phyloP scores from a whole-genome alignment of 306 rosid species.

The Trichosanthes truncata region DNA sequence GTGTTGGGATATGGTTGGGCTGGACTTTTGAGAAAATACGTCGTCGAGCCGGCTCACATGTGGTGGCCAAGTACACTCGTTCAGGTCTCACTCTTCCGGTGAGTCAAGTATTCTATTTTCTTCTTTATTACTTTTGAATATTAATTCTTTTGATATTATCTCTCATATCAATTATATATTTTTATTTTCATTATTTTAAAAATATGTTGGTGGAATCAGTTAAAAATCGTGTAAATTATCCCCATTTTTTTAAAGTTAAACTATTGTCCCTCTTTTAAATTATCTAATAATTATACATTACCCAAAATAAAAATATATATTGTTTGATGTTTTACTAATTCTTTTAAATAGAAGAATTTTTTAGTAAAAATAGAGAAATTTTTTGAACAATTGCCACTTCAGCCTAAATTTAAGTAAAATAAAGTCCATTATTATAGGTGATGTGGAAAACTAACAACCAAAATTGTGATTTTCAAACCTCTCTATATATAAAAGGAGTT shows the following conservation, averaged over 20 bases:
- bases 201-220: background rate
- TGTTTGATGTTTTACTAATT: background rate
- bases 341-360: background rate
- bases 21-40: constrained; percentile 67
- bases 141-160: background rate
- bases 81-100: constrained; percentile 84
- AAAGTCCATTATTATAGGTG: too few species aligned
- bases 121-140: background rate
- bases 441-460: background rate
- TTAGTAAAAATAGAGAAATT: background rate
- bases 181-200: background rate
- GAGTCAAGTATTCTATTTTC: background rate
- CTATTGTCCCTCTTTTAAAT: background rate
- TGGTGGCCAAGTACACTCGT: constrained; percentile 92
- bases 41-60: constrained; percentile 89
- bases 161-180: background rate
- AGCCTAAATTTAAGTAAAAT: background rate
- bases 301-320: too few species aligned
- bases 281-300: background rate
- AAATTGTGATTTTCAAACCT: background rate
- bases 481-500: background rate
- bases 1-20: constrained; percentile 89
- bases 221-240: background rate
- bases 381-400: background rate
- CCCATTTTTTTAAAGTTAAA: too few species aligned